A percentile compares a stretch with the other conserved stretches of the same genome.
Evolutionary conservation across 352 stramenopile genomes (phyloP).

Genomic region (Halophytophthora batemanensis): DNA sequence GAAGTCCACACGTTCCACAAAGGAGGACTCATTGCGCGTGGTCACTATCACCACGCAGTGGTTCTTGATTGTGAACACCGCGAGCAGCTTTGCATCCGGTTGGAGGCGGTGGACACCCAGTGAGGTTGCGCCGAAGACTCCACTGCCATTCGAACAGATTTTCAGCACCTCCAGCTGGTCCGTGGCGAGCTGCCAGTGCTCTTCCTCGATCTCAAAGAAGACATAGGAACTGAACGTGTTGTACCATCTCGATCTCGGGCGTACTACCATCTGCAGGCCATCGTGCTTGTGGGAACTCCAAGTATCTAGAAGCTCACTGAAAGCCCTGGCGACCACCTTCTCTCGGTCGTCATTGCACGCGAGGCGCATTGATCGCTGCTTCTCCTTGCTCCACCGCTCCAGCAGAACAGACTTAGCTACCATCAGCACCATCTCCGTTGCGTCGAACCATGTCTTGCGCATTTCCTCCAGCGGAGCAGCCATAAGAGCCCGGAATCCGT

Average conservation of each 20-base stretch:
- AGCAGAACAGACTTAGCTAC: slow-evolving; percentile 6
- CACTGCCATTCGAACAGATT: slow-evolving; percentile 10
- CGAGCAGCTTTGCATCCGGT: slow-evolving; percentile 12
- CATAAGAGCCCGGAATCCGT: slow-evolving; percentile 18
- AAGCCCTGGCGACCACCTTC: slow-evolving; percentile 12
- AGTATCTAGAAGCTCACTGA: slow-evolving; percentile 1
- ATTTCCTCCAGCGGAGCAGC: slow-evolving; percentile 10
- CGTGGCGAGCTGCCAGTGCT: slow-evolving; percentile 26
- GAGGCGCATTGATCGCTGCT: slow-evolving; percentile 2
- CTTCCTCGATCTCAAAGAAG: slow-evolving; percentile 12
- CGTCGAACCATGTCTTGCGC: neutral
- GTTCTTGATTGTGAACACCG: slow-evolving; percentile 23
- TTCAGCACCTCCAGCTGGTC: slow-evolving; percentile 29
- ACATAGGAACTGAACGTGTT: too few species aligned
- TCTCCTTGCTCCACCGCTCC: slow-evolving; percentile 12
- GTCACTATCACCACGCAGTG: slow-evolving; percentile 28
- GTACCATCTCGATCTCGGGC: neutral
- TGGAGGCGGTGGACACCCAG: slow-evolving; percentile 21
- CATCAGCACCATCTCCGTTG: slow-evolving; percentile 13
- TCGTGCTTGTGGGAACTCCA: slow-evolving; percentile 14
- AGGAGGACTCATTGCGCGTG: slow-evolving; percentile 7
- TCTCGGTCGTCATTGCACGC: slow-evolving; percentile 9
- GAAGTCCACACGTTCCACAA: slow-evolving; percentile 24
- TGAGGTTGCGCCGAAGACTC: neutral
- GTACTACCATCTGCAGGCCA: slow-evolving; percentile 14